A percentile compares a stretch with the other conserved stretches of the same genome.
Evolutionary conservation across 441 rosid species (phyloP).

Genomic region (Pelargonium fulgidum): DNA sequence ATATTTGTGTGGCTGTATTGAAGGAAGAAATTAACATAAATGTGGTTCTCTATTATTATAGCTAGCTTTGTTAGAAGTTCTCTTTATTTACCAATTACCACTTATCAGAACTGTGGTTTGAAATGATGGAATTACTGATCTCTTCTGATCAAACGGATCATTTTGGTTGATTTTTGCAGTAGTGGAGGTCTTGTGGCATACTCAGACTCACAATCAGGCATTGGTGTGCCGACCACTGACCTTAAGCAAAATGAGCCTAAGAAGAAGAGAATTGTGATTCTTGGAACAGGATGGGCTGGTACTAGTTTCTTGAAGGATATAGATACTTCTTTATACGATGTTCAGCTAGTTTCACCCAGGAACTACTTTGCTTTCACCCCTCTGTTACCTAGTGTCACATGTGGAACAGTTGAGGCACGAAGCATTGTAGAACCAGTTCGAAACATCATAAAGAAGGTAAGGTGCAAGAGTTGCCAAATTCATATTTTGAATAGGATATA

Average conservation of each 20-base stretch:
- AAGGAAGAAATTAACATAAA: background rate
- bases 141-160: background rate
- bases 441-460: slow-evolving; percentile 78
- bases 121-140: background rate
- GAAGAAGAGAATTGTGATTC: slow-evolving; percentile 83
- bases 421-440: slow-evolving; percentile 85
- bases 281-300: slow-evolving; percentile 98
- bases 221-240: slow-evolving; percentile 25
- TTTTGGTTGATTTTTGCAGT: slow-evolving; percentile 30
- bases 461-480: background rate
- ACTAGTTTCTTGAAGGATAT: slow-evolving; percentile 77
- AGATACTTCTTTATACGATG: slow-evolving; percentile 55
- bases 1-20: too few relatives aligned
- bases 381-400: slow-evolving; percentile 82
- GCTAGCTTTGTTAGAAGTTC: background rate
- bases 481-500: background rate
- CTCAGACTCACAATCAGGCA: slow-evolving; percentile 49
- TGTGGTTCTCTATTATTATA: background rate
- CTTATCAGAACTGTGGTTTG: too few relatives aligned
- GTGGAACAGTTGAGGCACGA: slow-evolving; percentile 88
- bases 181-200: slow-evolving; percentile 84
- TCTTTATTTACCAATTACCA: too few relatives aligned
- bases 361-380: slow-evolving; percentile 97
- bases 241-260: slow-evolving; percentile 33
- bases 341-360: slow-evolving; percentile 85